Evolutionary conservation across 1,284 basidiomycete genomes (phyloP).

Genomic region (Phellopilus nigrolimitatus): DNA sequence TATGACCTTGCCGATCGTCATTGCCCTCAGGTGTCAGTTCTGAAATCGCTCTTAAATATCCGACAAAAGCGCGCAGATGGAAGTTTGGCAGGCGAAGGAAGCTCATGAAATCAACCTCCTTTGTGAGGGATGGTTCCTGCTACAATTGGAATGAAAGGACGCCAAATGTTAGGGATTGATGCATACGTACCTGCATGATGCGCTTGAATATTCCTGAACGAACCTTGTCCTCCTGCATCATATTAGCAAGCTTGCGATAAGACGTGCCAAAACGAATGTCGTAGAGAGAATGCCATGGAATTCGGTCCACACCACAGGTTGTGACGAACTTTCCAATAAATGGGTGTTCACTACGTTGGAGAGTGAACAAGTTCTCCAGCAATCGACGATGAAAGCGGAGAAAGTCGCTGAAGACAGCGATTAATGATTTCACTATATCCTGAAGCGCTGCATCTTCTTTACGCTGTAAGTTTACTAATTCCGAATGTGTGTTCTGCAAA

Average conservation of each 20-base stretch:
- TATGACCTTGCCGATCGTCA: background rate
- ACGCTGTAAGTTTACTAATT: background rate
- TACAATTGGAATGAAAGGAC: background rate
- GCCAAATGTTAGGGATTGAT: background rate
- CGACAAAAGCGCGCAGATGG: conserved; percentile 1
- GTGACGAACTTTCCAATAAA: conserved; percentile 1
- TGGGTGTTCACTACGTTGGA: conserved; percentile 7
- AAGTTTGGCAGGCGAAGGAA: background rate
- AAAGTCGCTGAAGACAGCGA: background rate
- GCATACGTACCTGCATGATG: conserved; percentile 4
- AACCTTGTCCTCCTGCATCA: conserved; percentile 7
- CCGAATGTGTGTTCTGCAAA: background rate
- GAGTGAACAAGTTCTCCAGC: conserved; percentile 6
- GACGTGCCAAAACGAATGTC: conserved; percentile 6
- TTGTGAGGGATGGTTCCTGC: background rate
- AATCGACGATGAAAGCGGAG: conserved; percentile 6
- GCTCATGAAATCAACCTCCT: conserved; percentile 3
- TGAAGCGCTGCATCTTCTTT: conserved; percentile 5
- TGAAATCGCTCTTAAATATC: background rate
- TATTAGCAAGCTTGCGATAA: background rate
- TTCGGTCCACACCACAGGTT: conserved; percentile 4
- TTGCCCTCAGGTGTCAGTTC: background rate
- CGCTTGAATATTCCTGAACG: conserved; percentile 9
- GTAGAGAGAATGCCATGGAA: conserved; percentile 10
- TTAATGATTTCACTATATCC: background rate